Percentiles rank a stretch among this genome's conserved stretches.
Evolutionary conservation across 441 rosid species (phyloP).

Genomic region (Erysimum cheiri): DNA sequence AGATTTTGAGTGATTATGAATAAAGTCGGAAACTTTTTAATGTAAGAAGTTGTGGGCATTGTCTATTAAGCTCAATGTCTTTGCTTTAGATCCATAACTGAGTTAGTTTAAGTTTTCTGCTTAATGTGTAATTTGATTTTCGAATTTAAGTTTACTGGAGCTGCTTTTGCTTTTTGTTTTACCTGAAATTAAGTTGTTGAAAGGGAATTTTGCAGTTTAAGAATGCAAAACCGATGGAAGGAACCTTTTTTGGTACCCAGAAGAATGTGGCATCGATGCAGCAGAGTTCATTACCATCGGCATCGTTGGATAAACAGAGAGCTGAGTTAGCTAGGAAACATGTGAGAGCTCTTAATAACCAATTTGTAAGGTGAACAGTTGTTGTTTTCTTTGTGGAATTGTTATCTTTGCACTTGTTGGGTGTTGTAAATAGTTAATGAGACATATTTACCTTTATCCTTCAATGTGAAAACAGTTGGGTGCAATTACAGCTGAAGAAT

Average conservation of each 20-base stretch:
- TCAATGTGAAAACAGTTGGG: conserved; percentile 68
- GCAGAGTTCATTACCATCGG: conserved; percentile 43
- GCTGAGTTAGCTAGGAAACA: conserved; percentile 85
- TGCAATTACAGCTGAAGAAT: conserved; percentile 85
- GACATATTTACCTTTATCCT: conserved; percentile 10
- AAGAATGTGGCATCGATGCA: conserved; percentile 62
- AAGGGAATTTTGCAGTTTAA: conserved; percentile 56
- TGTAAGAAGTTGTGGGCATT: conserved; percentile 11
- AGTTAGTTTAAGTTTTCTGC: no score
- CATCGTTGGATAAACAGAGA: conserved; percentile 57
- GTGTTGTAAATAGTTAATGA: neutral
- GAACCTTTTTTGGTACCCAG: conserved; percentile 58
- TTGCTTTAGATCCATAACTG: no score
- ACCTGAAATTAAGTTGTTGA: conserved; percentile 24
- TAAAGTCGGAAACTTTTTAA: conserved; percentile 18
- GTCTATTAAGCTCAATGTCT: neutral
- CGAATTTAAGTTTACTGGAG: neutral
- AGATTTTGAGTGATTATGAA: conserved; percentile 15
- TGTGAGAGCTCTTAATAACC: conserved; percentile 94
- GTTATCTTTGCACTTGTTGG: neutral
- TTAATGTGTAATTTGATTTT: no score
- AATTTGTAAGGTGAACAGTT: conserved; percentile 77
- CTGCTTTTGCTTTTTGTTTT: conserved; percentile 13
- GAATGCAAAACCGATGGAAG: conserved; percentile 68
- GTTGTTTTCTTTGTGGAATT: no score